These are phyloP conservation scores for Hypomontagnella monticulosa DNA, from an alignment of 495 filamentous ascomycete genomes.

Conservation along the genomic window DNA sequence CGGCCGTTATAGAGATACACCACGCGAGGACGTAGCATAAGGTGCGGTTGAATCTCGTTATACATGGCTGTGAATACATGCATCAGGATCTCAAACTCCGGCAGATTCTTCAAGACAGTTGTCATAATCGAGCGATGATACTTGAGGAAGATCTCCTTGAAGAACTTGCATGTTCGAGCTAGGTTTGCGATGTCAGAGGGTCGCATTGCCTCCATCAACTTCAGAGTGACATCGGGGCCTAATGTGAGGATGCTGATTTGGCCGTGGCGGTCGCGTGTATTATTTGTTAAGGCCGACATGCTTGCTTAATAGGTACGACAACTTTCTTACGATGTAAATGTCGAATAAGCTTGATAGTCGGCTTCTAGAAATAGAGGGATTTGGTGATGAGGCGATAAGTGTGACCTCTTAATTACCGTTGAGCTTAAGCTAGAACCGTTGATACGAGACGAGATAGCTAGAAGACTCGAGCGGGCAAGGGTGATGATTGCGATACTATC, in stretches of 20 bases:
- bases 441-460: too few species aligned
- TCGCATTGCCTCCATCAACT: slow-evolving; percentile 47
- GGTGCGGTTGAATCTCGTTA: slow-evolving; percentile 7
- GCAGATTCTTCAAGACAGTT: slow-evolving; percentile 37
- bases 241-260: slow-evolving; percentile 1
- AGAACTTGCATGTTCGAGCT: slow-evolving; percentile 27
- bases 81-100: slow-evolving; percentile 33
- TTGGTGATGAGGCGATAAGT: too few species aligned
- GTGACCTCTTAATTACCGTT: too few species aligned
- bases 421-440: too few species aligned
- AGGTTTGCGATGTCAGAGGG: slow-evolving; percentile 40
- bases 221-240: slow-evolving; percentile 46
- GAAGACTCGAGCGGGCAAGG: too few species aligned
- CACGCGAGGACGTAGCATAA: slow-evolving; percentile 29
- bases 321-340: neutral
- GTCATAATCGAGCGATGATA: slow-evolving; percentile 28
- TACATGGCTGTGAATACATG: slow-evolving; percentile 20
- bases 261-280: neutral
- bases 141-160: slow-evolving; percentile 33
- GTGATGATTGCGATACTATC: too few species aligned
- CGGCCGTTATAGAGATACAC: slow-evolving; percentile 10
- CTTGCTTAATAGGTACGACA: neutral
- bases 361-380: neutral
- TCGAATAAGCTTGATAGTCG: neutral
- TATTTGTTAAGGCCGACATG: neutral